phyloP scores from a whole-genome alignment of 2,329 filamentous ascomycete genomes.

The Ophiobolus disseminans region DNA sequence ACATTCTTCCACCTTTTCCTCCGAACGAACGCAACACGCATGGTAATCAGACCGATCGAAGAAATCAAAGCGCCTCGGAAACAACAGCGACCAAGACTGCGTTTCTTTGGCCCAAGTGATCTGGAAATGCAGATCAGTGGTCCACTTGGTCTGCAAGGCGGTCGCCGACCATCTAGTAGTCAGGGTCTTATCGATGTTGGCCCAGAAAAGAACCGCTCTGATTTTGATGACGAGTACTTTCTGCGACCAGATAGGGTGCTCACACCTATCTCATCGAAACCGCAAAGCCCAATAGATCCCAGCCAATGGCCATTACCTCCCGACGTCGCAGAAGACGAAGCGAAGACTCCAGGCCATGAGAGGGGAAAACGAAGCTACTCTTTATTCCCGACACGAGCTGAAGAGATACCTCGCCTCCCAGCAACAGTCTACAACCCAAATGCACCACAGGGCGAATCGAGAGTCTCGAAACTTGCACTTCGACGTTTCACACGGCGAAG shows the following conservation, averaged over 20 bases:
- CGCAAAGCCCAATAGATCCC: constrained; percentile 38
- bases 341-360: constrained; percentile 23
- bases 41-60: constrained; percentile 60
- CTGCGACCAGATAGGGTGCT: constrained; percentile 38
- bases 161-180: constrained; percentile 42
- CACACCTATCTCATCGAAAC: constrained; percentile 37
- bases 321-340: constrained; percentile 30
- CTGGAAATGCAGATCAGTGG: constrained; percentile 52
- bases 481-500: constrained; percentile 42
- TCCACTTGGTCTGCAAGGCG: constrained; percentile 43
- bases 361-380: constrained; percentile 46
- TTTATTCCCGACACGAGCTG: constrained; percentile 48
- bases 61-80: constrained; percentile 49
- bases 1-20: constrained; percentile 72
- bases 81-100: constrained; percentile 58
- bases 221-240: constrained; percentile 46
- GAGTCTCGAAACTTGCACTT: constrained; percentile 39
- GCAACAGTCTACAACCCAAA: constrained; percentile 48
- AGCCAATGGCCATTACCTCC: constrained; percentile 49
- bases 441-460: constrained; percentile 18
- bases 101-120: constrained; percentile 55
- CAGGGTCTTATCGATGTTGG: constrained; percentile 47
- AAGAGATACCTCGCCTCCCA: constrained; percentile 49
- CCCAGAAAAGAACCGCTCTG: constrained; percentile 46
- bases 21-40: constrained; percentile 66